Evolutionary conservation across 305 asterid genomes (phyloP).

Genomic region (Fraxinus baroniana): DNA sequence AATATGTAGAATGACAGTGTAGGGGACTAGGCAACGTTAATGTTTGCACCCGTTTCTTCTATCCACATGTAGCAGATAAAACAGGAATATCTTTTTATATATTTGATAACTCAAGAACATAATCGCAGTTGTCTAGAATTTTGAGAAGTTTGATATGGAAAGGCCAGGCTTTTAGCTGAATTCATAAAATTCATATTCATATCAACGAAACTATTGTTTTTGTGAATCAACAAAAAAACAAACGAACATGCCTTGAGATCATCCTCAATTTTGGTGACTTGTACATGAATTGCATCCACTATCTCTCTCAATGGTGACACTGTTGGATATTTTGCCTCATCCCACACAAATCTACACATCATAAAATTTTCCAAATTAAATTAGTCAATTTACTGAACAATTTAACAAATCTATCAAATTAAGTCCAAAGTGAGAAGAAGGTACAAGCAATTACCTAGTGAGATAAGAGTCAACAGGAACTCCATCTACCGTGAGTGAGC

Average conservation of each 20-base stretch:
- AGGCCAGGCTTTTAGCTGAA: background rate
- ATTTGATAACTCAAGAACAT: background rate
- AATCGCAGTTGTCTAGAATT: background rate
- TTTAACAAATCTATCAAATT: background rate
- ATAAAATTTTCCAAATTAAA: slow-evolving; percentile 8
- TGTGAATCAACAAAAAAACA: background rate
- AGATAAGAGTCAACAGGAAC: slow-evolving; percentile 97
- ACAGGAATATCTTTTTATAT: background rate
- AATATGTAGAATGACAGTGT: background rate
- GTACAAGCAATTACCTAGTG: slow-evolving; percentile 49
- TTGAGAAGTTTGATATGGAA: background rate
- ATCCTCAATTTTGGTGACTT: slow-evolving; percentile 84
- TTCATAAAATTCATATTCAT: background rate
- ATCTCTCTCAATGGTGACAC: slow-evolving; percentile 88
- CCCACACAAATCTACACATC: slow-evolving; percentile 81
- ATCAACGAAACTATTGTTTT: background rate
- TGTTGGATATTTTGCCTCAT: slow-evolving; percentile 89
- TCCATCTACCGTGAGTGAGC: slow-evolving; percentile 94
- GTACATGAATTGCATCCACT: slow-evolving; percentile 84
- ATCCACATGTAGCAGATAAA: background rate
- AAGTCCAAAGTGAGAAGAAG: background rate
- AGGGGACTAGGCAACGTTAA: background rate
- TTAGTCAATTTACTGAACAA: background rate
- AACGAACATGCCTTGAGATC: slow-evolving; percentile 72
- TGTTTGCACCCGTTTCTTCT: background rate